Percentiles rank a stretch among this genome's conserved stretches.
Conservation (phyloP, 345 rosid species). For the Lepidium didymum region DNA sequence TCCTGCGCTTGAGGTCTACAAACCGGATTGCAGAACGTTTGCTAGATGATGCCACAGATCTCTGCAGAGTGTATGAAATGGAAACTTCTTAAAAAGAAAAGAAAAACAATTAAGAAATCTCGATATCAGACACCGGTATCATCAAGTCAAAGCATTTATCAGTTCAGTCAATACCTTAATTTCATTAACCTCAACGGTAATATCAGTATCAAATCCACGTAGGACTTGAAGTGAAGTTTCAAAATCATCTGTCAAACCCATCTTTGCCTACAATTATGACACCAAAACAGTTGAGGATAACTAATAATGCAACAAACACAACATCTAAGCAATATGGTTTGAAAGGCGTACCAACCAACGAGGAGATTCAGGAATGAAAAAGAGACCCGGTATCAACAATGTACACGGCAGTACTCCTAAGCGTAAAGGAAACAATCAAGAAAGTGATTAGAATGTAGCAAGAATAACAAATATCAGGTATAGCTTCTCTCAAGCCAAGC, state of each 20-base stretch:
- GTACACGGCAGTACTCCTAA: slow-evolving; percentile 92
- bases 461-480: not conserved
- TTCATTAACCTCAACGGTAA: slow-evolving; percentile 80
- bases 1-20: slow-evolving; percentile 82
- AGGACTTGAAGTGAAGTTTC: slow-evolving; percentile 94
- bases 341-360: slow-evolving; percentile 80
- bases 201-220: slow-evolving; percentile 90
- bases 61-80: slow-evolving; percentile 27
- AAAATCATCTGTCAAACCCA: slow-evolving; percentile 89
- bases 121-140: not conserved
- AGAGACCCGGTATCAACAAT: slow-evolving; percentile 85
- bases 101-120: not conserved
- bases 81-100: not conserved
- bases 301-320: not conserved
- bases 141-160: not conserved
- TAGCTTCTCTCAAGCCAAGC: not conserved
- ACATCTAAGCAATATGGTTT: not conserved
- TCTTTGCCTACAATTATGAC: slow-evolving; percentile 59
- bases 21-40: slow-evolving; percentile 67
- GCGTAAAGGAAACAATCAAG: slow-evolving; percentile 8
- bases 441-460: not conserved
- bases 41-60: slow-evolving; percentile 71
- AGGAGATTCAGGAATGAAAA: slow-evolving; percentile 98
- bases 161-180: slow-evolving; percentile 60
- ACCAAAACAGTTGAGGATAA: not conserved